Percentiles rank a stretch among this genome's conserved stretches.
These are phyloP conservation scores for Tagetes erecta DNA, from an alignment of 129 eudicot genomes.

Conservation along the genomic window DNA sequence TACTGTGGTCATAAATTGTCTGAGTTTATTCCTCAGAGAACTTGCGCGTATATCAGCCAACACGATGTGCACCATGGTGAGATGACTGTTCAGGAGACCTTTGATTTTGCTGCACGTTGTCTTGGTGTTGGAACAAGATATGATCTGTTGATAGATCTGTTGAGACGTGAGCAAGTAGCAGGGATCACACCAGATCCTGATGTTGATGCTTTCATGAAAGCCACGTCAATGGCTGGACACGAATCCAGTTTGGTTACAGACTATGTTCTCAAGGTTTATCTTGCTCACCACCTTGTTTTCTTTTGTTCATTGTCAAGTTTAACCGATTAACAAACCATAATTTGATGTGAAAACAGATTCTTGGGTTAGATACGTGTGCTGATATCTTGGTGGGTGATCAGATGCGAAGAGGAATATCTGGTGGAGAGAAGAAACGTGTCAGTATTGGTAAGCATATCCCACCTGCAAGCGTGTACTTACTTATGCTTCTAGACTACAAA, in stretches of 20 bases:
- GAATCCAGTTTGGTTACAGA: conserved; percentile 68
- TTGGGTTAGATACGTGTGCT: conserved; percentile 67
- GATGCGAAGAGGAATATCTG: conserved; percentile 69
- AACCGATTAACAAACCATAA: background rate
- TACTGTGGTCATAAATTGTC: conserved; percentile 68
- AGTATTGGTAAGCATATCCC: conserved; percentile 41
- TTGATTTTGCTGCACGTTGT: conserved; percentile 64
- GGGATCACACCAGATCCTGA: conserved; percentile 78
- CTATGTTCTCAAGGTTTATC: conserved; percentile 63
- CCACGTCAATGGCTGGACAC: conserved; percentile 58
- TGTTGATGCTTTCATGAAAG: conserved; percentile 76
- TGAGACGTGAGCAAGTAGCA: conserved; percentile 57
- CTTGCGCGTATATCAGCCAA: conserved; percentile 68
- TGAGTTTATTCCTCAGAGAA: conserved; percentile 74
- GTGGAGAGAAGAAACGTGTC: conserved; percentile 75
- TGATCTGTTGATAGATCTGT: conserved; percentile 56
- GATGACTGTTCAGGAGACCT: conserved; percentile 70
- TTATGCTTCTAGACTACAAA: no score
- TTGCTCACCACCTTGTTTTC: background rate
- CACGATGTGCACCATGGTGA: conserved; percentile 78
- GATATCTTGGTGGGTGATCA: conserved; percentile 53
- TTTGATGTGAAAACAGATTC: conserved; percentile 40
- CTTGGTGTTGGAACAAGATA: conserved; percentile 75
- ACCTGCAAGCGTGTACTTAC: background rate
- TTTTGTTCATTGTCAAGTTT: conserved; percentile 2